Evolutionary conservation across 2,329 filamentous ascomycete genomes (phyloP).

Genomic region (Grosmannia serpens): DNA sequence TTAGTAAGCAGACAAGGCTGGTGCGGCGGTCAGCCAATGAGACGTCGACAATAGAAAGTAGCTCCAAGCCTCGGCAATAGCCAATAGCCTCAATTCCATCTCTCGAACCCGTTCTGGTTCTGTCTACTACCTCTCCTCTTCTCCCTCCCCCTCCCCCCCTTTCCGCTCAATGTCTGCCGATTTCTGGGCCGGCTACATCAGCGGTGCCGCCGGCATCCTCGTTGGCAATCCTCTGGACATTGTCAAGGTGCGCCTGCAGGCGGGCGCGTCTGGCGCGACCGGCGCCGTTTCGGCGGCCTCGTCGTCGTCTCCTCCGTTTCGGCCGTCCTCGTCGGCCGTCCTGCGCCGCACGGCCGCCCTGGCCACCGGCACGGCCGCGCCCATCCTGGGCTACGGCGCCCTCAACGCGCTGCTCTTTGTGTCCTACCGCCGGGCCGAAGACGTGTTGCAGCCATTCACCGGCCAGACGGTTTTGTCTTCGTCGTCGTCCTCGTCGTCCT

Average conservation of each 20-base stretch:
- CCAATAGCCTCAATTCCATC: neutral
- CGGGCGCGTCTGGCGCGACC: too few species aligned
- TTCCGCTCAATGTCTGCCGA: constrained; percentile 59
- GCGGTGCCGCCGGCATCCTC: constrained; percentile 73
- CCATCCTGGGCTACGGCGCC: constrained; percentile 79
- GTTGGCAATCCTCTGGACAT: constrained; percentile 69
- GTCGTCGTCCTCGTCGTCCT: neutral
- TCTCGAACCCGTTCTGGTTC: neutral
- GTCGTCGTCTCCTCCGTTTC: neutral
- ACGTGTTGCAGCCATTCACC: constrained; percentile 35
- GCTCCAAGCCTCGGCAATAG: neutral
- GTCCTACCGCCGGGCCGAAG: constrained; percentile 76
- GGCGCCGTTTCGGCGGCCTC: neutral
- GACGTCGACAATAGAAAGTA: neutral
- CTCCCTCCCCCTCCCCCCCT: neutral
- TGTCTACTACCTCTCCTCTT: neutral
- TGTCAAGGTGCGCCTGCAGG: constrained; percentile 72
- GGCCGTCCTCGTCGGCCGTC: neutral
- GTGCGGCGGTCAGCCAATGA: neutral
- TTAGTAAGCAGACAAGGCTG: neutral
- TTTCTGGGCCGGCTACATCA: constrained; percentile 89
- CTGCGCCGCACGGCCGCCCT: constrained; percentile 17
- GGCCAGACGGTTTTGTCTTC: neutral
- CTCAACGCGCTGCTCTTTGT: constrained; percentile 86
- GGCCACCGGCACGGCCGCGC: constrained; percentile 63